Conservation (phyloP, 1,139 yeast species). For the Kluyveromyces sp. region DNA sequence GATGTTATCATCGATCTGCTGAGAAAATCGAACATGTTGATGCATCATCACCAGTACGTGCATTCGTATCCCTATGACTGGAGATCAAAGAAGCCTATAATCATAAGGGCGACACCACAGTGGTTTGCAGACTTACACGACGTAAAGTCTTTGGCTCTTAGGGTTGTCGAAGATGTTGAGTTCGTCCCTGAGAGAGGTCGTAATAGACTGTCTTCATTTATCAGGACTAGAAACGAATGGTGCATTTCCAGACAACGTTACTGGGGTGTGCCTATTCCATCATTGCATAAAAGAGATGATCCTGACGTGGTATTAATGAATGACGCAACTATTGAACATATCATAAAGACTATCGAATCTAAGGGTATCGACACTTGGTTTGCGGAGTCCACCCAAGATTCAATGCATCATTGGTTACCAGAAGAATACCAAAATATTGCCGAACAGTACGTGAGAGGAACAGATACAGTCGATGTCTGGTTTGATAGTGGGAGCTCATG, state of each 20-base stretch:
- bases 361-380: slow-evolving; percentile 78
- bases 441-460: slow-evolving; percentile 49
- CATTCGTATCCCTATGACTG: slow-evolving; percentile 97
- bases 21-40: slow-evolving; percentile 41
- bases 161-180: slow-evolving; percentile 52
- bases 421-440: slow-evolving; percentile 36
- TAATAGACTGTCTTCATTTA: slow-evolving; percentile 64
- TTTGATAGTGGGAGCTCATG: slow-evolving; percentile 96
- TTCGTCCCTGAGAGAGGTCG: slow-evolving; percentile 71
- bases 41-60: slow-evolving; percentile 43
- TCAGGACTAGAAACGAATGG: slow-evolving; percentile 84
- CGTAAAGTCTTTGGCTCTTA: slow-evolving; percentile 56
- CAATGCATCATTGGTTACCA: slow-evolving; percentile 71
- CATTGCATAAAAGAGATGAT: slow-evolving; percentile 49
- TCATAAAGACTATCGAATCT: slow-evolving; percentile 31
- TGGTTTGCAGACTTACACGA: slow-evolving; percentile 88
- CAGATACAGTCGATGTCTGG: slow-evolving; percentile 98
- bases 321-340: slow-evolving; percentile 30
- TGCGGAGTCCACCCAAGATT: slow-evolving; percentile 38
- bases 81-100: slow-evolving; percentile 94
- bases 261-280: slow-evolving; percentile 99
- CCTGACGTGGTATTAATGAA: slow-evolving; percentile 35
- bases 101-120: slow-evolving; percentile 91
- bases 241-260: slow-evolving; percentile 92
- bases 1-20: slow-evolving; percentile 41